A percentile compares a stretch with the other conserved stretches of the same genome.
Evolutionary conservation across 2,329 filamentous ascomycete species (phyloP).

Genomic region (Diaporthe humulicola): DNA sequence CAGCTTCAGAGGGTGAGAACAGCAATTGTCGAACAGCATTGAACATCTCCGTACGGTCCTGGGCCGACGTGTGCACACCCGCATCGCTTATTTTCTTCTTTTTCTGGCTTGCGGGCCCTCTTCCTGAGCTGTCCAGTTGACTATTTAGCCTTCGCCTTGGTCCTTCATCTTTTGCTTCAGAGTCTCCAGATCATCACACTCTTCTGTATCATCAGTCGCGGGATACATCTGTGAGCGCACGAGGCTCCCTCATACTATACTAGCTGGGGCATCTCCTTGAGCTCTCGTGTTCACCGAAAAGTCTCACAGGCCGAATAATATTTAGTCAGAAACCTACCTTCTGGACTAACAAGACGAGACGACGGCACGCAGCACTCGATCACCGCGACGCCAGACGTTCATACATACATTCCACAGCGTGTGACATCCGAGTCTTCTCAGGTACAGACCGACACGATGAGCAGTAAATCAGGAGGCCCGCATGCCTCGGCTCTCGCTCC

Average conservation of each 20-base stretch:
- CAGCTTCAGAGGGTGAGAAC: neutral
- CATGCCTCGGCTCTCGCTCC: neutral
- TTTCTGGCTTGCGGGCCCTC: neutral
- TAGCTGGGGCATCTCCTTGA: neutral
- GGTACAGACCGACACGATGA: neutral
- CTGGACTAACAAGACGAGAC: neutral
- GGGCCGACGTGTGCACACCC: neutral
- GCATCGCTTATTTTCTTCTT: neutral
- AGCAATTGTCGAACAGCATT: slow-evolving; percentile 2
- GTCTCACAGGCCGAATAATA: neutral
- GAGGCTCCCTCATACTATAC: neutral
- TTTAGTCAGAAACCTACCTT: no score
- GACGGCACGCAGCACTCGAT: neutral
- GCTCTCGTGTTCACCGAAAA: neutral
- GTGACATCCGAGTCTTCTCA: neutral
- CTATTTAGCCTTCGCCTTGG: slow-evolving; percentile 22
- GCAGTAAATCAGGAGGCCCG: neutral
- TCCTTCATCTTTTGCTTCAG: neutral
- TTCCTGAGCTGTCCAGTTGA: neutral
- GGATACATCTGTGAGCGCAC: neutral
- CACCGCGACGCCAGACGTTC: neutral
- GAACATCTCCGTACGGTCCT: neutral
- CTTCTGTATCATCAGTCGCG: neutral
- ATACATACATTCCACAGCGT: neutral
- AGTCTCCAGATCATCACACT: neutral